phyloP scores from a whole-genome alignment of 2,329 filamentous ascomycete genomes.

The Cladobotryum protrusum region DNA sequence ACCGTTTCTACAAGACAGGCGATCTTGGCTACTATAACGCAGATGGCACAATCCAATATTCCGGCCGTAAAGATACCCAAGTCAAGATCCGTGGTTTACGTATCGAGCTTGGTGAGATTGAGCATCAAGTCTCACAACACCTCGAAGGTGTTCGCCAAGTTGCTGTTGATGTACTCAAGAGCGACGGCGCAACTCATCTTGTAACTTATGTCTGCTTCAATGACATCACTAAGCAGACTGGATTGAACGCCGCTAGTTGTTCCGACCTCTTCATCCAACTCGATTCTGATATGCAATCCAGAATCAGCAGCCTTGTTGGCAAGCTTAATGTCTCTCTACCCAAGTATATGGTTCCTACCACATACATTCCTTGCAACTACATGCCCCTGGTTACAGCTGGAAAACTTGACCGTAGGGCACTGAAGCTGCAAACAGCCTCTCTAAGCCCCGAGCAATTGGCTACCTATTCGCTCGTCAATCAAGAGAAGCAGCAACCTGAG shows the following conservation, averaged over 20 bases:
- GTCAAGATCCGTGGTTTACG: slow-evolving; percentile 7
- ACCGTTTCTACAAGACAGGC: slow-evolving; percentile 3
- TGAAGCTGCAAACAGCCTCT: not conserved
- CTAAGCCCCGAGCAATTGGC: slow-evolving; percentile 3
- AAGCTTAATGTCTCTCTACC: not conserved
- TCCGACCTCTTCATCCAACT: not conserved
- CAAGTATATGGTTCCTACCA: slow-evolving; percentile 5
- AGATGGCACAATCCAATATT: slow-evolving; percentile 4
- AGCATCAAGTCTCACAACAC: not conserved
- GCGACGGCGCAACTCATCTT: not conserved
- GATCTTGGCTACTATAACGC: slow-evolving; percentile 6
- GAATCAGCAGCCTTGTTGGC: not conserved
- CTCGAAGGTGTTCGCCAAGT: not conserved
- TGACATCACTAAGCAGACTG: not conserved
- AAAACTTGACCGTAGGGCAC: slow-evolving; percentile 6
- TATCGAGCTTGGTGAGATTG: slow-evolving; percentile 8
- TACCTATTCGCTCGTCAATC: not conserved
- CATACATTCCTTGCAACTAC: slow-evolving; percentile 5
- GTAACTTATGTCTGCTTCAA: slow-evolving; percentile 3
- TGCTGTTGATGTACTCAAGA: slow-evolving; percentile 3
- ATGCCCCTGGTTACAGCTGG: slow-evolving; percentile 9
- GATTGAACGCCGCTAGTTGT: too few species aligned
- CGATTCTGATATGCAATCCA: not conserved
- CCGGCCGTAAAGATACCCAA: slow-evolving; percentile 5
- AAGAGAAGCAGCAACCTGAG: not conserved